Evolutionary conservation across 2,329 filamentous ascomycete genomes (phyloP).

Genomic region (Aspergillus aculeatinus): DNA sequence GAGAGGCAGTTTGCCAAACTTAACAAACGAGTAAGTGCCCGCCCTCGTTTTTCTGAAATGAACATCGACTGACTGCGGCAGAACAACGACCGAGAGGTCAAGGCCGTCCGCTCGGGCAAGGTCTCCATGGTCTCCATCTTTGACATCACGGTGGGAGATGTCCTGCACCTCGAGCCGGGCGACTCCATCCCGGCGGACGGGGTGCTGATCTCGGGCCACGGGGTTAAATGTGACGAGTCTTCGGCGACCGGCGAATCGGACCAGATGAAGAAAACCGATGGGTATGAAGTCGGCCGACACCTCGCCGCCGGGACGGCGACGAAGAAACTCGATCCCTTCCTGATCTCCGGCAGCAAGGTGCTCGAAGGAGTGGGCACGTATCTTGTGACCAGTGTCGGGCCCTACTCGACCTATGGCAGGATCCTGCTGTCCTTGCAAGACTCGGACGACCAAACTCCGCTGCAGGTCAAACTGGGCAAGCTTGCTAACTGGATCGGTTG

Average conservation of each 20-base stretch:
- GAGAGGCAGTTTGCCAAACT: constrained; percentile 65
- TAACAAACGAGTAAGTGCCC: constrained; percentile 48
- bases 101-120: constrained; percentile 66
- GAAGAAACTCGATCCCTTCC: constrained; percentile 64
- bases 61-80: constrained; percentile 34
- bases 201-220: constrained; percentile 65
- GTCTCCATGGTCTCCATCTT: constrained; percentile 63
- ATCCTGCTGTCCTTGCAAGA: constrained; percentile 73
- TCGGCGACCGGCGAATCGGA: constrained; percentile 74
- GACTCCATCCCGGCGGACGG: constrained; percentile 71
- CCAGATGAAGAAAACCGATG: constrained; percentile 65
- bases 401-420: constrained; percentile 72
- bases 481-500: constrained; percentile 78
- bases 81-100: constrained; percentile 65
- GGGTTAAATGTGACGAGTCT: constrained; percentile 70
- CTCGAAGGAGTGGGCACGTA: constrained; percentile 76
- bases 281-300: constrained; percentile 58
- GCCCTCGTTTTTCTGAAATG: neutral
- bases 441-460: constrained; percentile 70
- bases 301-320: constrained; percentile 54
- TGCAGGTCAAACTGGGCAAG: constrained; percentile 72
- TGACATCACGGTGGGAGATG: constrained; percentile 68
- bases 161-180: constrained; percentile 67
- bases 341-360: constrained; percentile 79
- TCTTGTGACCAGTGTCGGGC: constrained; percentile 70